Conservation (phyloP, 2,329 filamentous ascomycete genomes). For the Fusarium nelsonii region DNA sequence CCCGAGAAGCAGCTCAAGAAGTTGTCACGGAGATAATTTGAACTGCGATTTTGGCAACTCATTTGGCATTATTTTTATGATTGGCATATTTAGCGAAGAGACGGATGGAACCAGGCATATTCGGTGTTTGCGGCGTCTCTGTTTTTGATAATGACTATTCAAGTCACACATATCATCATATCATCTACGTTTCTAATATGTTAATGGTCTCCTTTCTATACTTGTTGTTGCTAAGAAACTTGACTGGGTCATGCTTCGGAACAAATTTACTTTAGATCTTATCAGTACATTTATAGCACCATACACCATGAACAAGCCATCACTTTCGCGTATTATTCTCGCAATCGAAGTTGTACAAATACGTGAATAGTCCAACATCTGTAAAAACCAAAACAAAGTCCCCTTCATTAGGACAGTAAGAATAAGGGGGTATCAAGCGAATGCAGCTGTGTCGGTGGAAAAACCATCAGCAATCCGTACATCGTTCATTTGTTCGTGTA, state of each 20-base stretch:
- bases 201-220: background rate
- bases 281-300: constrained; percentile 9
- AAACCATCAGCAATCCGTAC: constrained; percentile 12
- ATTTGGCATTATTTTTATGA: constrained; percentile 20
- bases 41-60: constrained; percentile 5
- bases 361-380: background rate
- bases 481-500: constrained; percentile 32
- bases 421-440: constrained; percentile 44
- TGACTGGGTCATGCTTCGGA: background rate
- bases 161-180: background rate
- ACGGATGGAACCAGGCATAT: constrained; percentile 20
- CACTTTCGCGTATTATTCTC: background rate
- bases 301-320: constrained; percentile 25
- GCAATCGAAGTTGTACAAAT: background rate
- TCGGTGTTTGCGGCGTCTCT: constrained; percentile 35
- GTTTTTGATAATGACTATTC: background rate
- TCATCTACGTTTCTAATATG: background rate
- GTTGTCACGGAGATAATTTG: constrained; percentile 49
- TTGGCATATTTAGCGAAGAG: constrained; percentile 39
- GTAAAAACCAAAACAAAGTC: background rate
- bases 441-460: constrained; percentile 26
- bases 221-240: background rate
- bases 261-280: constrained; percentile 4
- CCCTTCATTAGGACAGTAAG: background rate
- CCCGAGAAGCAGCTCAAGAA: constrained; percentile 73